These are phyloP conservation scores for Aspergillus bombycis DNA, from an alignment of 2,329 filamentous ascomycete genomes.

Conservation along the genomic window DNA sequence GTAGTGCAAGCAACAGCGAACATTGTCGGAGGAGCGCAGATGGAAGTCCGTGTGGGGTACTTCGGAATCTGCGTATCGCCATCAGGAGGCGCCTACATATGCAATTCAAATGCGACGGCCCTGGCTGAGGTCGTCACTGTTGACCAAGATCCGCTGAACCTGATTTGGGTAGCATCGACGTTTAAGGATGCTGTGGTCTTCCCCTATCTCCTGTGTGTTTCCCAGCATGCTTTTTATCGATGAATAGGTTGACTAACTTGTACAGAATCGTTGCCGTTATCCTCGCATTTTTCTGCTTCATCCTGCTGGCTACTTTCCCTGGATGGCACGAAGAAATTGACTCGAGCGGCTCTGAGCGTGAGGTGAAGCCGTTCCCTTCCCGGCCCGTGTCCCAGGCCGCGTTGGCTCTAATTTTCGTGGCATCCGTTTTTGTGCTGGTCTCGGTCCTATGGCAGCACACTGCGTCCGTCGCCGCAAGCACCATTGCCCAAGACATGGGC, in stretches of 20 bases:
- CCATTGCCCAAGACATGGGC: slow-evolving; percentile 88
- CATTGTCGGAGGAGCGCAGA: slow-evolving; percentile 79
- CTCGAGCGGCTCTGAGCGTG: slow-evolving; percentile 76
- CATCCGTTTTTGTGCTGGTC: slow-evolving; percentile 67
- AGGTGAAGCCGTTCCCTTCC: slow-evolving; percentile 92
- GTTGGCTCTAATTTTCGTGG: slow-evolving; percentile 83
- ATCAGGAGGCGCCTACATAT: slow-evolving; percentile 87
- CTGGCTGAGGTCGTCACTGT: slow-evolving; percentile 86
- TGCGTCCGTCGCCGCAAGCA: slow-evolving; percentile 89
- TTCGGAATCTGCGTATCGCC: slow-evolving; percentile 97
- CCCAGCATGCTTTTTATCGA: neutral
- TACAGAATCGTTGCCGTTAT: slow-evolving; percentile 92
- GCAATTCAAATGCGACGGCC: slow-evolving; percentile 94
- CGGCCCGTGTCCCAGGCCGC: slow-evolving; percentile 90
- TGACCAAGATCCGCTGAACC: slow-evolving; percentile 92
- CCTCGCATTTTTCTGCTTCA: slow-evolving; percentile 93
- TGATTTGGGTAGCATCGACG: slow-evolving; percentile 94
- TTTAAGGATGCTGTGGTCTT: slow-evolving; percentile 99
- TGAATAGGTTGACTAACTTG: neutral
- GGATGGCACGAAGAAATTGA: slow-evolving; percentile 95
- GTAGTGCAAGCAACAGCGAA: slow-evolving; percentile 83
- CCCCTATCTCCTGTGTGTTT: slow-evolving; percentile 86
- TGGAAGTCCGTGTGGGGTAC: slow-evolving; percentile 93
- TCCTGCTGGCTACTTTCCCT: slow-evolving; percentile 93
- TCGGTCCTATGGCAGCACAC: slow-evolving; percentile 73